Percentiles rank a stretch among this genome's conserved stretches.
Evolutionary conservation across 2,329 filamentous ascomycete species (phyloP).

Genomic region (Beauveria rudraprayagi): DNA sequence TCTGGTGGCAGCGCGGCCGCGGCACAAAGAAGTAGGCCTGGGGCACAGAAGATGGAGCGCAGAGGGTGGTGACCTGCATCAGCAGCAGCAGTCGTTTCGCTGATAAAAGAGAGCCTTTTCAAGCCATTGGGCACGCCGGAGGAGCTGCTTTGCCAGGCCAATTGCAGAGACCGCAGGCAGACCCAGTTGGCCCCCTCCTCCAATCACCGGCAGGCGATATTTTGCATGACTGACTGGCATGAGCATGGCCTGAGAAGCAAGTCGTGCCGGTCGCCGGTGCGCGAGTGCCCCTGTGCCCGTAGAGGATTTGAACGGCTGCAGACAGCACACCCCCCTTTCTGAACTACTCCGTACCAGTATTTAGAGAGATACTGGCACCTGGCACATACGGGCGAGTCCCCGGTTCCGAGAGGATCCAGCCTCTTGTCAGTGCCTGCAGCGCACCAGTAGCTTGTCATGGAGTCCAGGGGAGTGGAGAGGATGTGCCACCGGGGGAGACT

Average conservation of each 20-base stretch:
- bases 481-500: slow-evolving; percentile 11
- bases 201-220: slow-evolving; percentile 1
- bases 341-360: no score
- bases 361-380: neutral
- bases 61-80: neutral
- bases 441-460: neutral
- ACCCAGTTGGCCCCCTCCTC: neutral
- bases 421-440: neutral
- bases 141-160: neutral
- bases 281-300: neutral
- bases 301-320: neutral
- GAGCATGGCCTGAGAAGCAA: slow-evolving; percentile 8
- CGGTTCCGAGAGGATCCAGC: slow-evolving; percentile 5
- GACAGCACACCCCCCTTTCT: neutral
- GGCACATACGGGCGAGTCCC: neutral
- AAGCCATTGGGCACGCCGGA: neutral
- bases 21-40: neutral
- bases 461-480: slow-evolving; percentile 5
- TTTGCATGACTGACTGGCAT: slow-evolving; percentile 1
- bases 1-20: slow-evolving; percentile 6
- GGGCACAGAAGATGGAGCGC: neutral
- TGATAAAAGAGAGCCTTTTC: neutral
- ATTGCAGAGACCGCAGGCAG: neutral
- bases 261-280: neutral
- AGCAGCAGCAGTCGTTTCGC: neutral